Conservation (phyloP, 305 asterid genomes). For the Striga hermonthica region DNA sequence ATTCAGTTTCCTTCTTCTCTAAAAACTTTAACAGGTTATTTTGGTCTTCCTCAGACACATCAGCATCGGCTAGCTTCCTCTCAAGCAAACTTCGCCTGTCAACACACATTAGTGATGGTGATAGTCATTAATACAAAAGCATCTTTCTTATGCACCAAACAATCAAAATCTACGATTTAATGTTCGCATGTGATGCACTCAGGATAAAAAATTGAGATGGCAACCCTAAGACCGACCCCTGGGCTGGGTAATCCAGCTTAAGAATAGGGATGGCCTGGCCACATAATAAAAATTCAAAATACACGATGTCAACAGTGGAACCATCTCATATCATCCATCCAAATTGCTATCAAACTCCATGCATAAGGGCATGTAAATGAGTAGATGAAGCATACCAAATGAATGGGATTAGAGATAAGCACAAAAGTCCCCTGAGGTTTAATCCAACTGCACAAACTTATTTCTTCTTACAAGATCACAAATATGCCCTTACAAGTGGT, state of each 20-base stretch:
- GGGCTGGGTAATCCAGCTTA: too few species aligned
- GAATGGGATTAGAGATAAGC: not conserved
- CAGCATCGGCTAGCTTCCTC: slow-evolving; percentile 93
- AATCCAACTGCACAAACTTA: not conserved
- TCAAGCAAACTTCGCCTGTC: slow-evolving; percentile 79
- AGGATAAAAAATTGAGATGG: not conserved
- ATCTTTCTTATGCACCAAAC: slow-evolving; percentile 7
- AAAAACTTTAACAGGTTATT: slow-evolving; percentile 73
- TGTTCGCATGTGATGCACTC: slow-evolving; percentile 13
- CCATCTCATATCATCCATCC: slow-evolving; percentile 9
- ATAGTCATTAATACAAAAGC: slow-evolving; percentile 23
- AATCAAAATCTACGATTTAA: slow-evolving; percentile 21
- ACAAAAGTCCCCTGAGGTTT: not conserved
- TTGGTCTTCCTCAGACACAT: slow-evolving; percentile 98
- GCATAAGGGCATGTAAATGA: slow-evolving; percentile 1
- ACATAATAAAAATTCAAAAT: slow-evolving; percentile 11
- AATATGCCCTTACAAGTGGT: not conserved
- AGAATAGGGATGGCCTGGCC: slow-evolving; percentile 7
- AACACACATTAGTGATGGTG: slow-evolving; percentile 25
- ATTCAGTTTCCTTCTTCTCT: slow-evolving; percentile 97
- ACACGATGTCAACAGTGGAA: slow-evolving; percentile 23
- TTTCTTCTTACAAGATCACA: not conserved
- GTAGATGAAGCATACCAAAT: slow-evolving; percentile 4
- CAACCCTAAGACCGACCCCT: too few species aligned
- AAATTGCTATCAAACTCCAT: slow-evolving; percentile 12